phyloP scores from a whole-genome alignment of 805 yeast species.

The Yamadazyma takamatsuzukensis region DNA sequence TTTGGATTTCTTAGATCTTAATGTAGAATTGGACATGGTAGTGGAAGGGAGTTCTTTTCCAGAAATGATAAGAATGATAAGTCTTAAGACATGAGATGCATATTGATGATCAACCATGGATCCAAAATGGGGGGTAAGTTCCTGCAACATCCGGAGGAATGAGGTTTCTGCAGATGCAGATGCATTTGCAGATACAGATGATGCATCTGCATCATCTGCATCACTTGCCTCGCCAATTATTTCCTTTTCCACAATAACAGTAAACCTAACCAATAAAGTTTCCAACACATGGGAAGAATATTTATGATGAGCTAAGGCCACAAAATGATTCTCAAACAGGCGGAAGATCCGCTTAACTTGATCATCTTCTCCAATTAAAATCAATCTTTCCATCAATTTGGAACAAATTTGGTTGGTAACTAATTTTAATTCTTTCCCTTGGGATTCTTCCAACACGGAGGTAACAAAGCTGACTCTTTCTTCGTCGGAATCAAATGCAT shows the following conservation, averaged over 20 bases:
- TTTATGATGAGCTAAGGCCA: constrained; percentile 77
- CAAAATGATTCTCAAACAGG: constrained; percentile 70
- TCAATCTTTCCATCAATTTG: constrained; percentile 81
- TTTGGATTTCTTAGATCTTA: constrained; percentile 80
- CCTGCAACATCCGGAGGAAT: constrained; percentile 62
- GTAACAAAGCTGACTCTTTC: constrained; percentile 70
- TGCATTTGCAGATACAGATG: constrained; percentile 60
- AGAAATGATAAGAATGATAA: constrained; percentile 64
- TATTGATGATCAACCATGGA: constrained; percentile 71
- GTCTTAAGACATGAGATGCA: constrained; percentile 83
- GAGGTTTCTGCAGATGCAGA: constrained; percentile 69
- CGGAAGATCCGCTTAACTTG: constrained; percentile 66
- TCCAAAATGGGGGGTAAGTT: constrained; percentile 55
- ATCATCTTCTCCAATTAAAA: constrained; percentile 58
- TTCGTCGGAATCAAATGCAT: constrained; percentile 71
- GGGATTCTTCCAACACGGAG: constrained; percentile 79
- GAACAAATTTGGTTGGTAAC: constrained; percentile 95
- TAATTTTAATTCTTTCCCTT: constrained; percentile 85
- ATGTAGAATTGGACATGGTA: constrained; percentile 60
- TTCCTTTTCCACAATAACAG: constrained; percentile 74
- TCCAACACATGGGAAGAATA: constrained; percentile 93
- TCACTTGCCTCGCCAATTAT: constrained; percentile 38
- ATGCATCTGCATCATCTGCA: constrained; percentile 29
- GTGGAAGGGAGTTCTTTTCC: constrained; percentile 79
- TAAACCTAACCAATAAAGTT: constrained; percentile 71